Evolutionary conservation across 345 rosid species (phyloP).

Genomic region (Euphorbia tirucalli): DNA sequence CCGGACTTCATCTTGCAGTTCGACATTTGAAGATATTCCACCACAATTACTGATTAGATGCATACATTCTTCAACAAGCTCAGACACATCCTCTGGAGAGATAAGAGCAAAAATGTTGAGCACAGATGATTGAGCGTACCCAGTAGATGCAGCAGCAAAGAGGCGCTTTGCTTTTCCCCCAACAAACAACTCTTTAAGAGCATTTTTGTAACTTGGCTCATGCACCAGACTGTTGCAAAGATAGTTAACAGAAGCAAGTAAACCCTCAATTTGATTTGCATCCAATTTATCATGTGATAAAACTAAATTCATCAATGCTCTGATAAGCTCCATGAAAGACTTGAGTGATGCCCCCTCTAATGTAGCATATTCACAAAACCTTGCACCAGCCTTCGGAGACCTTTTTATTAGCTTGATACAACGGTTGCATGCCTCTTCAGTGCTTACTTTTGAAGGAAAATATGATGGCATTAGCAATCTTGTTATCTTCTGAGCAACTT

Average conservation of each 20-base stretch:
- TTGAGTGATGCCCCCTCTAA: conserved; percentile 61
- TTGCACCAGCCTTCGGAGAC: conserved; percentile 82
- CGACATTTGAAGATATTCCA: conserved; percentile 51
- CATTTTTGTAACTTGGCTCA: conserved; percentile 45
- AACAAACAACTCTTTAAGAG: conserved; percentile 54
- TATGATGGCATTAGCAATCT: conserved; percentile 80
- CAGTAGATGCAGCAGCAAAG: conserved; percentile 60
- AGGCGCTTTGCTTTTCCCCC: conserved; percentile 50
- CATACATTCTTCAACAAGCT: conserved; percentile 64
- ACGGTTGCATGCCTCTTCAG: conserved; percentile 77
- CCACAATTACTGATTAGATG: conserved; percentile 45
- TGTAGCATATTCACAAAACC: conserved; percentile 75
- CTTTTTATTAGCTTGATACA: conserved; percentile 75
- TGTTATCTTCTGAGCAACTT: conserved; percentile 72
- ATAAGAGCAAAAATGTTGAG: conserved; percentile 49
- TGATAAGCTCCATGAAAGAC: conserved; percentile 61
- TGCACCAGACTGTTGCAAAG: conserved; percentile 57
- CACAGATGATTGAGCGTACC: conserved; percentile 56
- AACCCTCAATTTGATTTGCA: conserved; percentile 66
- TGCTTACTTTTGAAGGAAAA: conserved; percentile 66
- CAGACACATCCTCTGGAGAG: conserved; percentile 49
- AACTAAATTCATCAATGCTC: conserved; percentile 49
- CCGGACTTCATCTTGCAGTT: conserved; percentile 66
- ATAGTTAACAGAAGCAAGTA: conserved; percentile 49
- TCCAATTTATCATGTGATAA: conserved; percentile 47